These are phyloP conservation scores for Anaeramoeba flamelloides DNA, from an alignment of 78 protist genomes.

Conservation along the genomic window DNA sequence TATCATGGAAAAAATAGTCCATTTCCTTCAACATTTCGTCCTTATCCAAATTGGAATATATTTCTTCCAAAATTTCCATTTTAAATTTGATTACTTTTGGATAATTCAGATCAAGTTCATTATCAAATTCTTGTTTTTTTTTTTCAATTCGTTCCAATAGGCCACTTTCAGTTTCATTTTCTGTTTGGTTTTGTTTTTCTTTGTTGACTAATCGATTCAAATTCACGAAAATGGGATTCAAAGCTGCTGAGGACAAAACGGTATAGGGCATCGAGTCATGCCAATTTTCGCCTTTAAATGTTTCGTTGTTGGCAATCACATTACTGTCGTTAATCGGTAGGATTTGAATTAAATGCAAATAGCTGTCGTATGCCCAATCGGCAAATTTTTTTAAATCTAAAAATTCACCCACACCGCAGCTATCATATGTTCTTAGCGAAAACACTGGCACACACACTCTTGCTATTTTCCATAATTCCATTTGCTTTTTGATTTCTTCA, in stretches of 20 bases:
- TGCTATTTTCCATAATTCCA: too few species aligned
- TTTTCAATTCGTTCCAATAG: neutral
- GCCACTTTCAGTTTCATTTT: too few species aligned
- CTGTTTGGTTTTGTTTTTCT: neutral
- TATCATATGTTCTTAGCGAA: neutral
- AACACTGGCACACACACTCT: neutral
- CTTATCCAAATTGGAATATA: neutral
- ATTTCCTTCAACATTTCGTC: neutral
- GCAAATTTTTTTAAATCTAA: neutral
- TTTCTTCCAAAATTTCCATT: neutral
- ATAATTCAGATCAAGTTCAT: neutral
- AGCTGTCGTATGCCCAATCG: neutral
- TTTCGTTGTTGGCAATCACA: neutral
- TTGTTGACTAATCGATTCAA: neutral
- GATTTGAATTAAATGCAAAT: neutral
- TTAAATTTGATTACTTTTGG: neutral
- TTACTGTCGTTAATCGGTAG: neutral
- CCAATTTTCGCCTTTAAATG: too few species aligned
- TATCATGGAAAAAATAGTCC: neutral
- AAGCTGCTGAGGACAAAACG: neutral
- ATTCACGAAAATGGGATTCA: neutral
- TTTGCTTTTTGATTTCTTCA: too few species aligned
- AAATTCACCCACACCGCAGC: neutral
- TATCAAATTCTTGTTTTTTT: neutral
- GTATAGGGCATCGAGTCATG: neutral